phyloP scores from a whole-genome alignment of 768 basidiomycete genomes.

The Suillus tomentosus region DNA sequence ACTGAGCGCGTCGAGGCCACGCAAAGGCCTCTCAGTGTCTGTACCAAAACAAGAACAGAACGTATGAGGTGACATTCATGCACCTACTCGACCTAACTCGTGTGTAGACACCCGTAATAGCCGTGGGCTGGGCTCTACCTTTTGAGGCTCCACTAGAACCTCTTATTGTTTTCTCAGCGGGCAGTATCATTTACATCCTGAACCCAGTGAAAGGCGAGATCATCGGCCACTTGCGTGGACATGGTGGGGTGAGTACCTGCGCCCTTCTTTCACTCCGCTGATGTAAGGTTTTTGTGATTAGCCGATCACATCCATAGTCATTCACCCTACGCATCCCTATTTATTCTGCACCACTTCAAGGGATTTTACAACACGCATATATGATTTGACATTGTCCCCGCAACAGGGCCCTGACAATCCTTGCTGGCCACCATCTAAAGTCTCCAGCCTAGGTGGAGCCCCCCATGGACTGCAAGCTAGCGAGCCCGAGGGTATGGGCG shows the following conservation, averaged over 20 bases:
- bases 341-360: conserved; percentile 72
- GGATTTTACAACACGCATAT: conserved; percentile 71
- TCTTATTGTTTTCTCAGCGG: conserved; percentile 56
- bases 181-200: conserved; percentile 58
- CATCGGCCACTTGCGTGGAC: conserved; percentile 59
- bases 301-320: conserved; percentile 66
- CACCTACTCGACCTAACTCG: background rate
- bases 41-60: conserved; percentile 6
- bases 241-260: conserved; percentile 62
- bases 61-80: background rate
- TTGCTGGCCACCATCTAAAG: conserved; percentile 53
- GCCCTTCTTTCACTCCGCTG: background rate
- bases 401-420: conserved; percentile 48
- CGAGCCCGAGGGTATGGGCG: conserved; percentile 61
- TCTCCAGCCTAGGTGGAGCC: conserved; percentile 60
- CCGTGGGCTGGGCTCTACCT: conserved; percentile 62
- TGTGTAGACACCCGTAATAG: conserved; percentile 7
- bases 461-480: conserved; percentile 67
- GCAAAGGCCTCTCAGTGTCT: conserved; percentile 2
- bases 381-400: conserved; percentile 51
- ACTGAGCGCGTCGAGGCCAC: conserved; percentile 13
- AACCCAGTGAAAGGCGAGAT: conserved; percentile 44
- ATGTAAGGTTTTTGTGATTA: conserved; percentile 35
- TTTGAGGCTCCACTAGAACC: conserved; percentile 50
- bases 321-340: conserved; percentile 60